Evolutionary conservation across 441 rosid genomes (phyloP), one percentile per base, ranked within the genome.

Genomic region (Corymbia calophylla): DNA sequence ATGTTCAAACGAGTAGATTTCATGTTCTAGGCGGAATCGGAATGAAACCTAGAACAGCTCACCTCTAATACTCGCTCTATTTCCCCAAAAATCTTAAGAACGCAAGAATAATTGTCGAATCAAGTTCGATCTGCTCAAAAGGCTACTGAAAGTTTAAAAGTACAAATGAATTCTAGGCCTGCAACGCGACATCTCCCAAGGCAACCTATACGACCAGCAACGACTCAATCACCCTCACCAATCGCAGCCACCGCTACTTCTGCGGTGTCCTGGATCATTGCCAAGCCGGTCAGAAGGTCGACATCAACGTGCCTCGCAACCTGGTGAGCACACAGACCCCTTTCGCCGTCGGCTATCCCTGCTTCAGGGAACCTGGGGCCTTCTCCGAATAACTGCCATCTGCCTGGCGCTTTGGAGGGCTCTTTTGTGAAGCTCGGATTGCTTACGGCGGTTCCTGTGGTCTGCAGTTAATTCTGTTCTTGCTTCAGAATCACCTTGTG

Each of bases 241-340:
- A 91, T 47, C 93, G 91, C 31, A 97, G 99, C 88, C 99, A 97
- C 93, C 98, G 95, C 90, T 97, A 32, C 92, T 95, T 95, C 88
- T 91, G 99, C 62, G 98, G 99, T 5, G 96, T 95, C 86, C 97
- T 97, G 0, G 99, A 99, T 66, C 99, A 98, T 77, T 97, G 99
- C 89, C 96, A 92, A 49, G 93, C 95, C 18, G 99, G 99, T 2
- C 99, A 96, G 92, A 98, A 96, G 91, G 95, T 98, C 13, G 99
- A 96, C 94, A 94, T 97, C 77, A 94, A 97, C 84, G 98, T 97
- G 32, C 94, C 93, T 53, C 95, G 93, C 25, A 17, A 55, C 13
- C 27, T 91, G 3, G 73, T 29, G 12, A 62, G 88, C 85, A 91
- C 95, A n/a, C 93, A 97, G 12, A 21, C 92, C 31, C 92, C 95